phyloP scores from a whole-genome alignment of 805 yeast genomes.

The Sporopachydermia quercuum region DNA sequence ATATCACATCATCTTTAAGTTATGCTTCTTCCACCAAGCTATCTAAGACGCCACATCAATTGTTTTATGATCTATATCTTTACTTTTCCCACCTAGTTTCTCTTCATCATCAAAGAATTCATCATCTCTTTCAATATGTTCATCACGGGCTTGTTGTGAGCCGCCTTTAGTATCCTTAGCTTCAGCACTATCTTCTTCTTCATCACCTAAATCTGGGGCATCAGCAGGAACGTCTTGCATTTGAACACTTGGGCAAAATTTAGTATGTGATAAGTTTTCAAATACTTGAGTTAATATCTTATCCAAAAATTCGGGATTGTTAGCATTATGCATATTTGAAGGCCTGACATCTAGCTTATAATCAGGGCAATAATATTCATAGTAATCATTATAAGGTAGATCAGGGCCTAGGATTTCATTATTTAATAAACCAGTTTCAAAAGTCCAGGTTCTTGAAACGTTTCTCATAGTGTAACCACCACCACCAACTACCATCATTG shows the following conservation, averaged over 20 bases:
- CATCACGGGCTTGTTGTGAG: constrained; percentile 71
- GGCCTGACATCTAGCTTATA: constrained; percentile 90
- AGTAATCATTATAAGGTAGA: constrained; percentile 87
- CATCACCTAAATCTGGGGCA: constrained; percentile 75
- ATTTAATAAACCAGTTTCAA: constrained; percentile 72
- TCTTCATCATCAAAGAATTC: constrained; percentile 67
- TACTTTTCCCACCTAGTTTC: no score
- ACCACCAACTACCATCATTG: constrained; percentile 87
- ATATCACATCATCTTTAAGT: no score
- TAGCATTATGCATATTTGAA: constrained; percentile 92
- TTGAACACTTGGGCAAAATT: constrained; percentile 95
- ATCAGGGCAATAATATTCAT: constrained; percentile 95
- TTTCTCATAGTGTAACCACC: constrained; percentile 97
- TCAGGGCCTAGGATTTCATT: constrained; percentile 33
- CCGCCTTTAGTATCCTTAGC: constrained; percentile 90
- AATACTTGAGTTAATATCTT: constrained; percentile 67
- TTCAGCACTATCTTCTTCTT: constrained; percentile 64
- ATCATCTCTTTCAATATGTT: constrained; percentile 48
- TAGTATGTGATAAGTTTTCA: constrained; percentile 72
- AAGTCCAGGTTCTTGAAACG: constrained; percentile 90
- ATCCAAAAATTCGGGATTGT: constrained; percentile 81
- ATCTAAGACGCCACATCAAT: no score
- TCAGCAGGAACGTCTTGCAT: constrained; percentile 81
- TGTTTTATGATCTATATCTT: no score
- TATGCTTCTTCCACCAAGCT: no score